Evolutionary conservation across 345 rosid genomes (phyloP), one percentile per base, ranked within the genome.

Genomic region (Pistacia vera): DNA sequence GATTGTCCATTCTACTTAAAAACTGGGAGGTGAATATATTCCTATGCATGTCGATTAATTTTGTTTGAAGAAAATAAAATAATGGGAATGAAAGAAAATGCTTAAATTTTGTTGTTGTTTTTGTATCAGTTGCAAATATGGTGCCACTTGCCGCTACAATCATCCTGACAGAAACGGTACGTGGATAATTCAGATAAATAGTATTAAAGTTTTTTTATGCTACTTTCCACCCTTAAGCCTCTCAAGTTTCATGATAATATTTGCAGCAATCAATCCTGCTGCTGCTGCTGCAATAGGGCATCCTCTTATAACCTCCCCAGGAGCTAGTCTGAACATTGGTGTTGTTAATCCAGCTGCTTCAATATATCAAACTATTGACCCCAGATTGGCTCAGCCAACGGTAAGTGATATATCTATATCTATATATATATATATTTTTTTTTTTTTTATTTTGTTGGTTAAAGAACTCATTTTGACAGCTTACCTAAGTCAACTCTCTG

Each of bases 1-100:
- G 97, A 93, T 82, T 95, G 99, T 73, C 98, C 98, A 66, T 95
- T 95, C 85, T 93, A 95, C 83, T 76, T 93, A 80, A 93, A 93
- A 90, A 95, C 96, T 49, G 97, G 98, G 82, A 95, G 98, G 99
- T 95, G 81, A 82, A 69, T 79, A 66, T 64, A 51, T 62, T 49
- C 35, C 75, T 64, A 17, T 14, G 54, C 5, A 11, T 75, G 57
- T 11, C 36, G 4, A 46, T 51, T 49, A 49, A 66, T 54, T 58
- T 69, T 5, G 12, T 41, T 14, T 52, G n/a, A 14, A 10, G 16
- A 59, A 58, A 67, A 57, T 11, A 25, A 63, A 38, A 33, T 52
- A 48, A 14, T 6, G 41, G 55, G 44, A 48, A 14, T 66, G 52
- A 16, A 38, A 12, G 17, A 62, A 65, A 22, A 18, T 76, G 66